phyloP scores from a whole-genome alignment of 306 rosid species.

The barrel medic (Medicago truncatula) region MtrunA17r5.0-ANR NC_053045.1:59241501-59242000 shows the following conservation, averaged over 20 bases:
- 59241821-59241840: neutral
- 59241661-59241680: slow-evolving; percentile 89
- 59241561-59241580: slow-evolving; percentile 94
- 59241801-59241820: neutral
- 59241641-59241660: slow-evolving; percentile 72
- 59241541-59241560: slow-evolving; percentile 87
- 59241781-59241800: neutral
- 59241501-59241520: slow-evolving; percentile 88
- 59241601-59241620: slow-evolving; percentile 78
- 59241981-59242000: slow-evolving; percentile 12
- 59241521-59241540: slow-evolving; percentile 93
- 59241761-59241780: slow-evolving; percentile 70
- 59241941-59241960: slow-evolving; percentile 21
- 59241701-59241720: slow-evolving; percentile 82
- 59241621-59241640: slow-evolving; percentile 77
- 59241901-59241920: slow-evolving; percentile 18
- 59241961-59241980: slow-evolving; percentile 15
- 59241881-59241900: slow-evolving; percentile 21
- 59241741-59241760: slow-evolving; percentile 80
- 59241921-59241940: slow-evolving; percentile 7
- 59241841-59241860: slow-evolving; percentile 24
- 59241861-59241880: slow-evolving; percentile 27
- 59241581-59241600: slow-evolving; percentile 62
- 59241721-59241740: slow-evolving; percentile 93
- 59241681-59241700: slow-evolving; percentile 75